Percentiles rank a stretch among this genome's conserved stretches.
phyloP scores from a whole-genome alignment of 495 filamentous ascomycete species.

The Niebla homalea region DNA sequence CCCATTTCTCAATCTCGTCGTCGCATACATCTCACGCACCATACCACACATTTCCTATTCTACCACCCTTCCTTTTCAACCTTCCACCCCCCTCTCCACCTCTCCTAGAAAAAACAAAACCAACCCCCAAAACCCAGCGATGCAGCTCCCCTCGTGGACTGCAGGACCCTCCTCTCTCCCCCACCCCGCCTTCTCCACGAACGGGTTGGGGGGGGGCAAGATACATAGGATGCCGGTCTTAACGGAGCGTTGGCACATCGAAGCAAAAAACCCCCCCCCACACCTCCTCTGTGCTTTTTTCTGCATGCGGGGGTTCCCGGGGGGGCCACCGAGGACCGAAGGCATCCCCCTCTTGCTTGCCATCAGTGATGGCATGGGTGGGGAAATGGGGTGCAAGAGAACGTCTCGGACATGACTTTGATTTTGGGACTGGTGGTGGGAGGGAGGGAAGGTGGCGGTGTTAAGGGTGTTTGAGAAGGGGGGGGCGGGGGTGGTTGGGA shows the following conservation, averaged over 20 bases:
- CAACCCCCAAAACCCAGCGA: conserved; percentile 36
- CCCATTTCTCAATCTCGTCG: too few relatives aligned
- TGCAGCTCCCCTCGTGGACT: conserved; percentile 53
- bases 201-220: too few relatives aligned
- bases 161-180: conserved; percentile 36
- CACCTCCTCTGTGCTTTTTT: neutral
- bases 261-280: too few relatives aligned
- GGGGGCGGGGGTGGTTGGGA: neutral
- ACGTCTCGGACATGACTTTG: conserved; percentile 44
- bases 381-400: conserved; percentile 53
- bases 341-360: conserved; percentile 42
- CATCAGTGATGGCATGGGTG: conserved; percentile 36
- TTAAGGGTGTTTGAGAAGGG: neutral
- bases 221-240: conserved; percentile 37
- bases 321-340: conserved; percentile 56
- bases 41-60: too few relatives aligned
- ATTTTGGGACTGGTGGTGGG: neutral
- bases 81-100: neutral
- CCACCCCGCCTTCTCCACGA: too few relatives aligned
- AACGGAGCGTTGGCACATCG: conserved; percentile 70
- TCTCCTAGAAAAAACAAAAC: neutral
- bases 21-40: too few relatives aligned
- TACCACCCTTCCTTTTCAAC: neutral
- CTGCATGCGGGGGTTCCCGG: too few relatives aligned
- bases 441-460: neutral